These are phyloP conservation scores for Iris pallida DNA, from an alignment of 116 monocot species.

Conservation along the genomic window DNA sequence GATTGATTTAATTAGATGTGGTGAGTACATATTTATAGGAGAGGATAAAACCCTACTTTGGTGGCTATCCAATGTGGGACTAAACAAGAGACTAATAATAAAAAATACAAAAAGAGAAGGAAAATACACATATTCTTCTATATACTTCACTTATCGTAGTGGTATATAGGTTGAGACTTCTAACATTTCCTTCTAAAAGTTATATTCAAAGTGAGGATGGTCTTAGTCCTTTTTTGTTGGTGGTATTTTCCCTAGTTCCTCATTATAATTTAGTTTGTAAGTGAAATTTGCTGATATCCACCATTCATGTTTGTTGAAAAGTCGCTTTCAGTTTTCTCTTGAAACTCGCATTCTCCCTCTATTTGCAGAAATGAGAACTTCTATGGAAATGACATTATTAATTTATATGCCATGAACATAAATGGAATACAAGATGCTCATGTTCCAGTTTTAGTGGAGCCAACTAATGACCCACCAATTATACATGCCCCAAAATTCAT, in stretches of 20 bases:
- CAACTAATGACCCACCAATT: slow-evolving; percentile 75
- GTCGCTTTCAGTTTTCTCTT: not conserved
- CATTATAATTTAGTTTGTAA: not conserved
- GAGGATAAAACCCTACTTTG: no score
- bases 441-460: slow-evolving; percentile 67
- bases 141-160: no score
- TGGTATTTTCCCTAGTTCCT: no score
- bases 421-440: slow-evolving; percentile 67
- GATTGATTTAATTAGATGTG: no score
- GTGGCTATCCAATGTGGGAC: no score
- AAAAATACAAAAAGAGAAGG: no score
- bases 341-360: slow-evolving; percentile 3
- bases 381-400: slow-evolving; percentile 71
- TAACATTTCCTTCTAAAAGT: not conserved
- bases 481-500: slow-evolving; percentile 60
- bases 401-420: slow-evolving; percentile 51
- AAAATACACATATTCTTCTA: no score
- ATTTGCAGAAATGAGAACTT: slow-evolving; percentile 73
- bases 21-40: no score
- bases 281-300: not conserved
- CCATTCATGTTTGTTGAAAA: not conserved
- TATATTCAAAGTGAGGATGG: not conserved
- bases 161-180: not conserved
- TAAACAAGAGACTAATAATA: no score
- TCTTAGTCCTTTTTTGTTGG: no score